A percentile compares a stretch with the other conserved stretches of the same genome.
These are phyloP conservation scores for Colletotrichum truncatum DNA, from an alignment of 2,329 filamentous ascomycete genomes.

Conservation along the genomic window DNA sequence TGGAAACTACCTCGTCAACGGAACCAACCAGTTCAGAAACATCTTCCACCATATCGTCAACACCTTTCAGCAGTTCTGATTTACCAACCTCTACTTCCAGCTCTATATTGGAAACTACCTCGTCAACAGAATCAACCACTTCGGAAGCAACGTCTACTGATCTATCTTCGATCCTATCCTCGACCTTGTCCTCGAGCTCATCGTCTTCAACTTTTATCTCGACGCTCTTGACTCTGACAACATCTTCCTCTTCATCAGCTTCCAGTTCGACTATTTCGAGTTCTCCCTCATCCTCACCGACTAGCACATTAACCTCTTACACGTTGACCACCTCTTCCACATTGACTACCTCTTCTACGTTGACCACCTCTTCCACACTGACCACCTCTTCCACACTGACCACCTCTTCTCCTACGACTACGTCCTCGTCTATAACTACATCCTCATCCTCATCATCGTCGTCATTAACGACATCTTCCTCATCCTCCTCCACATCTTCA, in stretches of 20 bases:
- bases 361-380: not conserved
- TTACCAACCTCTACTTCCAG: not conserved
- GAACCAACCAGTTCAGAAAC: not conserved
- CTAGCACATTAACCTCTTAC: not conserved
- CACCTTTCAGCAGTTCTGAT: not conserved
- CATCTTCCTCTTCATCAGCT: not conserved
- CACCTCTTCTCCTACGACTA: not conserved
- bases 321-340: not conserved
- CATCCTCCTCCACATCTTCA: too few relatives aligned
- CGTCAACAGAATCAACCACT: not conserved
- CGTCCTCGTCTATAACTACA: too few relatives aligned
- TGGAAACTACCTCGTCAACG: not conserved
- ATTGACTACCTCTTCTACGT: not conserved
- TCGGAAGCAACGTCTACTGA: too few relatives aligned
- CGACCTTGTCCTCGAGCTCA: not conserved
- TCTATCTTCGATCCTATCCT: too few relatives aligned
- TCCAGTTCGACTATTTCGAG: too few relatives aligned
- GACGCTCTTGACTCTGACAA: conserved; percentile 1
- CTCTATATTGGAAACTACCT: not conserved
- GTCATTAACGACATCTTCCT: too few relatives aligned
- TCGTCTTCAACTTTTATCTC: not conserved
- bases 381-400: not conserved
- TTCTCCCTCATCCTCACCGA: not conserved
- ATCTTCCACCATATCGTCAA: too few relatives aligned
- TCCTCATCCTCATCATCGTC: too few relatives aligned